Percentiles rank a stretch among this genome's conserved stretches.
These are phyloP conservation scores for Suillus decipiens DNA, from an alignment of 768 basidiomycete species.

Conservation along the genomic window DNA sequence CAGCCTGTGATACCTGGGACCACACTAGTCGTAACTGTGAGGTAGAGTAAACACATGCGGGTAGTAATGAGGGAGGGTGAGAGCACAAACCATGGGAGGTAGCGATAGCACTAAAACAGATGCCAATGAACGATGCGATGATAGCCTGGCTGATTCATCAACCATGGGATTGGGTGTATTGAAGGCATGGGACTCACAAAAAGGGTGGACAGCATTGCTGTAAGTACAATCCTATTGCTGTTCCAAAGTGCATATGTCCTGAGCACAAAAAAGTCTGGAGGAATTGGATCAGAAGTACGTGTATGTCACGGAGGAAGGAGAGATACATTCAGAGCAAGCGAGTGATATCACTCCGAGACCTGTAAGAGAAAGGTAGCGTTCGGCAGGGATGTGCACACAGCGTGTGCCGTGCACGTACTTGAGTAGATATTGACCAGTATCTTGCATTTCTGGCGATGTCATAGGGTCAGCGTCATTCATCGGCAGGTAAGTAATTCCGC, in stretches of 20 bases:
- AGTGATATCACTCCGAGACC: neutral
- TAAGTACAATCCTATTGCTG: neutral
- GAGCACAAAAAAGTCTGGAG: neutral
- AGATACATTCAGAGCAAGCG: neutral
- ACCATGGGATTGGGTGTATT: neutral
- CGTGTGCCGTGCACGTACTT: neutral
- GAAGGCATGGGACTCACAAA: neutral
- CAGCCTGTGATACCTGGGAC: neutral
- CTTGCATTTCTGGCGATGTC: neutral
- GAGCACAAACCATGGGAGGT: neutral
- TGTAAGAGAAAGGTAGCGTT: neutral
- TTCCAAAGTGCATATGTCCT: neutral
- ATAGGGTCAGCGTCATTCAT: neutral
- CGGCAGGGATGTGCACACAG: neutral
- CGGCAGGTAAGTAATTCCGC: neutral
- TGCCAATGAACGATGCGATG: neutral
- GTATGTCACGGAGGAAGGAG: neutral
- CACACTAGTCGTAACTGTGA: neutral
- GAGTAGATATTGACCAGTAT: neutral
- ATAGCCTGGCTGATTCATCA: neutral
- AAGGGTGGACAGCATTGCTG: neutral
- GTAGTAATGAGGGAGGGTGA: neutral
- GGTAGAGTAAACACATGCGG: neutral
- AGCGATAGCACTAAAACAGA: neutral
- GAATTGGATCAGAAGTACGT: neutral